phyloP scores from a whole-genome alignment of 305 asterid genomes.

The Fraxinus nigra region DNA sequence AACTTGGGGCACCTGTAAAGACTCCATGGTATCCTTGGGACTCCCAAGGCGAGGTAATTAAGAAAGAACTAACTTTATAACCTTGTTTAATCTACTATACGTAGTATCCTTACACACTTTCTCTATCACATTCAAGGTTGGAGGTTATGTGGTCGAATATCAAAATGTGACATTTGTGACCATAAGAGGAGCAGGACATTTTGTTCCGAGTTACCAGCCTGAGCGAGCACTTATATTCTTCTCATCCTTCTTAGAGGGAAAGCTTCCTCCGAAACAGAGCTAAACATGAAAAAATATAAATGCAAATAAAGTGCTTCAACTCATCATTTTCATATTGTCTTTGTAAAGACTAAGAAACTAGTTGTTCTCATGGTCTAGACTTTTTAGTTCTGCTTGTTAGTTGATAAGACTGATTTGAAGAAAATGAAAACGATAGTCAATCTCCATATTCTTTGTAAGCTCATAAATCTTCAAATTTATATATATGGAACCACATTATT shows the following conservation, averaged over 20 bases:
- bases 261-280: slow-evolving; percentile 35
- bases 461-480: neutral
- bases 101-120: neutral
- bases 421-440: neutral
- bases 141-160: slow-evolving; percentile 59
- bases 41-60: slow-evolving; percentile 40
- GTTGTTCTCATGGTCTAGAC: neutral
- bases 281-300: neutral
- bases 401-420: neutral
- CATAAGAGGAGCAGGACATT: slow-evolving; percentile 59
- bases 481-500: neutral
- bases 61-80: neutral
- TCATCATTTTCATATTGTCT: neutral
- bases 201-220: slow-evolving; percentile 71
- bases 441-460: neutral
- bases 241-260: slow-evolving; percentile 47
- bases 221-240: slow-evolving; percentile 48
- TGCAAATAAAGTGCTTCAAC: neutral
- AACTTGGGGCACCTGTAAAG: slow-evolving; percentile 41
- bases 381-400: neutral
- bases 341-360: neutral
- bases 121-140: slow-evolving; percentile 36
- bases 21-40: slow-evolving; percentile 67
- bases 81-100: neutral
- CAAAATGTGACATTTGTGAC: slow-evolving; percentile 57